These are phyloP conservation scores for Xylaria castorea DNA, from an alignment of 495 filamentous ascomycete species.

Conservation along the genomic window DNA sequence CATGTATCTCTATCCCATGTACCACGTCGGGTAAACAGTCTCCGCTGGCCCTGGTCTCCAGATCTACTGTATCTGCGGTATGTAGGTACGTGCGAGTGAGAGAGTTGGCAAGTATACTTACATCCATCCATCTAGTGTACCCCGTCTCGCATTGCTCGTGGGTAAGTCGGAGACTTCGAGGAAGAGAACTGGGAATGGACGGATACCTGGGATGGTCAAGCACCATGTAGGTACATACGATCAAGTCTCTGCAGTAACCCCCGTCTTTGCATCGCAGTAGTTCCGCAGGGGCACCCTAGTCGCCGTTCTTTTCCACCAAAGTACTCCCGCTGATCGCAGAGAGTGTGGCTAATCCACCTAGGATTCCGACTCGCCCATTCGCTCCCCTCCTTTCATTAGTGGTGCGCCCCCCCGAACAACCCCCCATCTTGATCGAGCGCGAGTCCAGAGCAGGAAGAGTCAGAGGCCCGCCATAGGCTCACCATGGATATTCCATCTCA, in stretches of 20 bases:
- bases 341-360: conserved; percentile 19
- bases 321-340: conserved; percentile 21
- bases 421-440: conserved; percentile 25
- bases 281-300: conserved; percentile 26
- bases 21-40: conserved; percentile 4
- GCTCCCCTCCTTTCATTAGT: conserved; percentile 22
- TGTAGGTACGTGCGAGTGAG: conserved; percentile 13
- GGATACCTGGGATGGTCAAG: conserved; percentile 15
- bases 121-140: too few relatives aligned
- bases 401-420: conserved; percentile 15
- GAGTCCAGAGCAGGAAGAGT: conserved; percentile 10
- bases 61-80: conserved; percentile 1
- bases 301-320: conserved; percentile 25
- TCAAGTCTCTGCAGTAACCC: conserved; percentile 25
- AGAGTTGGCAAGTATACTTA: background rate
- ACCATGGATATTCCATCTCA: conserved; percentile 13
- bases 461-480: conserved; percentile 16
- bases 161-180: conserved; percentile 15
- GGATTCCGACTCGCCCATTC: conserved; percentile 13
- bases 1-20: background rate
- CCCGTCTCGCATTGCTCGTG: background rate
- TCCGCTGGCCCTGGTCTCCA: conserved; percentile 1
- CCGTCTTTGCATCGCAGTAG: conserved; percentile 30
- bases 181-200: background rate
- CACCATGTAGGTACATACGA: conserved; percentile 28